Evolutionary conservation across 1,139 yeast species (phyloP), one percentile per base, ranked within the genome.

Genomic region (Taiozyma sp.): DNA sequence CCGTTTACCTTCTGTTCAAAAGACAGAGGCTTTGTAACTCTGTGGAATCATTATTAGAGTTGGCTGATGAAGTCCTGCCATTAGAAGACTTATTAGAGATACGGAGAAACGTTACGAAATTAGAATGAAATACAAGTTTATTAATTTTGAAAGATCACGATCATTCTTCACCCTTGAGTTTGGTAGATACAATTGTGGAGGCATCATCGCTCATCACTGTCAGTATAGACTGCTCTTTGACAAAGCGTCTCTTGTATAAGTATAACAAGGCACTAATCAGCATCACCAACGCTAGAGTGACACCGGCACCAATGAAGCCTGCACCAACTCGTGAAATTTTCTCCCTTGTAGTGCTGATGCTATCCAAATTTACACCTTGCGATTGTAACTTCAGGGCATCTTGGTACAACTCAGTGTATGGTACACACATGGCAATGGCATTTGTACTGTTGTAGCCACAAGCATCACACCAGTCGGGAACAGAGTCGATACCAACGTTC

Each of bases 271-370:
- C 36, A n/a, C 36, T n/a, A 32, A 10, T 19, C 22, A 38, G 41
- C 16, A 19, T 3, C 4, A 38, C 14, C 13, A 38, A 77, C 51
- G 72, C 75, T 48, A 74, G 60, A 27, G 78, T 74, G 44, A 71
- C 75, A 60, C 78, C 79, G n/a, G 79, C 79, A 48, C 79, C 79
- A 54, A 75, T 73, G 52, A 79, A 79, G 53, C 78, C 78, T 34
- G 78, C 79, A 43, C 56, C 76, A 10, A 76, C 77, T 22, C 65
- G 60, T 8, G 71, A 52, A 48, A 74, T 57, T 12, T 43, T 47
- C 14, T 38, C 38, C 8, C 44, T 48, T 16, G 52, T 50, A 19
- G 51, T 34, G 29, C 47, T 44, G 27, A 54, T 51, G 39, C 38
- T 30, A 4, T 48, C 52, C 40, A 69, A 51, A 43, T 65, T 54